Evolutionary conservation across 352 stramenopile species (phyloP), one percentile per base, ranked within the genome.

Genomic region (Pythium vanterpoolii): DNA sequence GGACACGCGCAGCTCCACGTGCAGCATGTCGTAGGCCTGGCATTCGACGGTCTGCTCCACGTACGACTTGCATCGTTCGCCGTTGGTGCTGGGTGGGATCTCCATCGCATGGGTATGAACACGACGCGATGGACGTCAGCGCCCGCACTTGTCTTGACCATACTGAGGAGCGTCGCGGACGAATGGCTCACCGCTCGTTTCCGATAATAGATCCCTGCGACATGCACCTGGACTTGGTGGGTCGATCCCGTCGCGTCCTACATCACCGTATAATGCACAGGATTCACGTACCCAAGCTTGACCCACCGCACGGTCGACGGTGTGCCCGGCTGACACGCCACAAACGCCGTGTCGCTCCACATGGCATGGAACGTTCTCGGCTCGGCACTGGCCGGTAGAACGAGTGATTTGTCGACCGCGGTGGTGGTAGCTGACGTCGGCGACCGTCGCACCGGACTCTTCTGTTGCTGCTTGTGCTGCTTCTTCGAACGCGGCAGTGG

Each of bases 151-250:
- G 73, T 38, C 18, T 51, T 49, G 14, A 80, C 45, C 3, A 46
- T 9, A 24, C 23, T 44, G 28, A 85, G 56, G 8, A 51, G 38
- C 46, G 69, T 62, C 4, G 53, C 62, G 24, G 42, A 71, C 18
- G 69, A 68, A 56, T 84, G 75, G 13, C 60, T 69, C 43, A 81
- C 66, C 34, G 66, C 69, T 14, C 69, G 45, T 34, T 79, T 84
- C 5, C 81, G 53, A 59, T 84, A 72, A 43, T 84, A 84, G 27
- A 67, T 60, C 1, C 75, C 75, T 5, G 45, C 36, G 18, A 31
- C n/a, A 5, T 23, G 33, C 2, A 64, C 14, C 18, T 44, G 47
- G 46, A 57, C 47, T 11, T 26, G 16, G n/a, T n/a, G n/a, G 1
- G n/a, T 47, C 11, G 16, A 21, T 13, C 4, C 19, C 16, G 16